Percentiles rank a stretch among this genome's conserved stretches.
phyloP scores from a whole-genome alignment of 2,329 filamentous ascomycete genomes.

The Colletotrichum cuscutae region DNA sequence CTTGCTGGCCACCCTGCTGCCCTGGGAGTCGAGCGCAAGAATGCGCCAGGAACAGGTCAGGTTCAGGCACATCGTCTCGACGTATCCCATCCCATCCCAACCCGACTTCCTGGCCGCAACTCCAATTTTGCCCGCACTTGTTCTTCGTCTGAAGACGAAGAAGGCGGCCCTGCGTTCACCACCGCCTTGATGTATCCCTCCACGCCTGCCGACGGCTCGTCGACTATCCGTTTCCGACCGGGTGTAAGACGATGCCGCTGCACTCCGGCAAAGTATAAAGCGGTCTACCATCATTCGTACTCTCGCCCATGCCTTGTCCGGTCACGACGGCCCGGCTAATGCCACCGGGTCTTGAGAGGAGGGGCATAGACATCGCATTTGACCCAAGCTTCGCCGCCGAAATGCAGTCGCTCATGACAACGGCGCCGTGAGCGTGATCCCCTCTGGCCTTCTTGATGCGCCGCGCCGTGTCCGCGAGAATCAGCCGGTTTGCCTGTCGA shows the following conservation, averaged over 20 bases:
- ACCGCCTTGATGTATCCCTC: neutral
- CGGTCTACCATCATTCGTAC: neutral
- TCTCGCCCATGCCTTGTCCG: neutral
- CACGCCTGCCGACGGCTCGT: slow-evolving; percentile 1
- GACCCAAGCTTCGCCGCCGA: neutral
- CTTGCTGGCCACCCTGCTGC: neutral
- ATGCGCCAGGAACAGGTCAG: neutral
- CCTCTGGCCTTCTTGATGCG: neutral
- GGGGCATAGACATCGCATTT: neutral
- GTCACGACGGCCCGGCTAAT: neutral
- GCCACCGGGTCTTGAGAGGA: neutral
- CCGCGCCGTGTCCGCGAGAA: neutral
- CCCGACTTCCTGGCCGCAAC: neutral
- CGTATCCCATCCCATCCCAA: neutral
- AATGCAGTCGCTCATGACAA: neutral
- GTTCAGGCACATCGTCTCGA: neutral
- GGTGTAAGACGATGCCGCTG: neutral
- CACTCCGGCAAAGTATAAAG: neutral
- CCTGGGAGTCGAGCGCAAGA: neutral
- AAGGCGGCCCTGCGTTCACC: neutral
- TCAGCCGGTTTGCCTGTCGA: neutral
- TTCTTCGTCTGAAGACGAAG: slow-evolving; percentile 5
- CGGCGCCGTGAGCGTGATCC: neutral
- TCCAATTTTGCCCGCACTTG: neutral
- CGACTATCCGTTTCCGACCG: slow-evolving; percentile 3